Evolutionary conservation across 2,329 filamentous ascomycete species (phyloP).

Genomic region (Alternaria gansuensis): DNA sequence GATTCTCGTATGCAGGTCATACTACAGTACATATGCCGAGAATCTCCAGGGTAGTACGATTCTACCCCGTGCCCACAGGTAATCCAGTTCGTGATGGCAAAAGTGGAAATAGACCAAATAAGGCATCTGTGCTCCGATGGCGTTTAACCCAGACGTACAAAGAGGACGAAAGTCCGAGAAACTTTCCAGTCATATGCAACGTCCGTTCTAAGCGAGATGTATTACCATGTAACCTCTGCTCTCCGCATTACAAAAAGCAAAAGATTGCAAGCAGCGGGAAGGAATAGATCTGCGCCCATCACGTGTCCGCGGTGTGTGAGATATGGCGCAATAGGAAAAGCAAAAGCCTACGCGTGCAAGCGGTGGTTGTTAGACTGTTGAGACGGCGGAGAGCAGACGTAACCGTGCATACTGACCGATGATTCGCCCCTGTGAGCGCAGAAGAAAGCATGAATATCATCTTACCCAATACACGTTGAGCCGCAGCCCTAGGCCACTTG

Average conservation of each 20-base stretch:
- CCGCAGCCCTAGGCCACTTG: slow-evolving; percentile 3
- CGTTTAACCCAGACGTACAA: slow-evolving; percentile 6
- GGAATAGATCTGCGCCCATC: background rate
- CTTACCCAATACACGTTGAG: slow-evolving; percentile 11
- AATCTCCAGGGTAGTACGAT: background rate
- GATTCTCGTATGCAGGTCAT: slow-evolving; percentile 8
- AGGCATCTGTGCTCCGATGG: slow-evolving; percentile 8
- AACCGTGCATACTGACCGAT: slow-evolving; percentile 7
- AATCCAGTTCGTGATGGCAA: background rate
- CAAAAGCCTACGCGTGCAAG: background rate
- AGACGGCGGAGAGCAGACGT: background rate
- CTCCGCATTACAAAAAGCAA: slow-evolving; percentile 11
- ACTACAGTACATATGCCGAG: slow-evolving; percentile 7
- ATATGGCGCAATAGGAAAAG: background rate
- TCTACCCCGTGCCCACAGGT: background rate
- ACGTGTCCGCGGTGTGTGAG: background rate
- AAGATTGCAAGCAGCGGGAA: background rate
- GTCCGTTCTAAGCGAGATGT: background rate
- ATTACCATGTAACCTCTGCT: background rate
- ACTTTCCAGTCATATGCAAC: slow-evolving; percentile 4
- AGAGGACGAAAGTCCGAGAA: slow-evolving; percentile 4
- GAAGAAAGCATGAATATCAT: slow-evolving; percentile 8
- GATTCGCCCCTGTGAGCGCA: slow-evolving; percentile 8
- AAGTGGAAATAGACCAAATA: slow-evolving; percentile 7
- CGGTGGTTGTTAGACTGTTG: slow-evolving; percentile 1